Evolutionary conservation across 306 rosid species (phyloP).

Genomic region (Malus domestica): DNA sequence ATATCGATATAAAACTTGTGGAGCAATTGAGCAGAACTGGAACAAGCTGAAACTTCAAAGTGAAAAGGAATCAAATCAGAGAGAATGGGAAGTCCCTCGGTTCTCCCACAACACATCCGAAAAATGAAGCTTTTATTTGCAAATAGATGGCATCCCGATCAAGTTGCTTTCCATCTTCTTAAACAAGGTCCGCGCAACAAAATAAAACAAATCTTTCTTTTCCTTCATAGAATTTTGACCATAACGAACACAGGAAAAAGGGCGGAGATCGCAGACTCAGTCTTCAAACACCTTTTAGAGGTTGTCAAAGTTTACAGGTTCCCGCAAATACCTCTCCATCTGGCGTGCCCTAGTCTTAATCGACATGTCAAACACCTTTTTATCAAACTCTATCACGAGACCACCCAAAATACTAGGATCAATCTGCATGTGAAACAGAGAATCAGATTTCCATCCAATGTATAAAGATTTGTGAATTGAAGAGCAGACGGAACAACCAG

Average conservation of each 20-base stretch:
- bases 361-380: slow-evolving; percentile 89
- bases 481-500: background rate
- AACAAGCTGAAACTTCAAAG: background rate
- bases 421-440: slow-evolving; percentile 36
- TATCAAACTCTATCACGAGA: slow-evolving; percentile 63
- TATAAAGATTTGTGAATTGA: background rate
- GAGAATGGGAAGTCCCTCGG: background rate
- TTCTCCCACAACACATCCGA: slow-evolving; percentile 9
- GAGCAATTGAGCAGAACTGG: background rate
- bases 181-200: slow-evolving; percentile 24
- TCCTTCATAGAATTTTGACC: slow-evolving; percentile 15
- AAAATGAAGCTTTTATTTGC: slow-evolving; percentile 56
- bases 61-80: background rate
- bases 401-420: slow-evolving; percentile 90
- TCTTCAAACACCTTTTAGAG: slow-evolving; percentile 37
- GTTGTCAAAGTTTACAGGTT: slow-evolving; percentile 41
- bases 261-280: slow-evolving; percentile 3
- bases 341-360: slow-evolving; percentile 76
- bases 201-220: slow-evolving; percentile 19
- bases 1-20: background rate
- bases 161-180: slow-evolving; percentile 27
- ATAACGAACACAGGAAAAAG: slow-evolving; percentile 10
- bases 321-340: slow-evolving; percentile 90
- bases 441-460: background rate
- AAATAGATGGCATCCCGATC: slow-evolving; percentile 34